Conservation (phyloP, 129 eudicot genomes). For the Rutidosis leptorrhynchoides region DNA sequence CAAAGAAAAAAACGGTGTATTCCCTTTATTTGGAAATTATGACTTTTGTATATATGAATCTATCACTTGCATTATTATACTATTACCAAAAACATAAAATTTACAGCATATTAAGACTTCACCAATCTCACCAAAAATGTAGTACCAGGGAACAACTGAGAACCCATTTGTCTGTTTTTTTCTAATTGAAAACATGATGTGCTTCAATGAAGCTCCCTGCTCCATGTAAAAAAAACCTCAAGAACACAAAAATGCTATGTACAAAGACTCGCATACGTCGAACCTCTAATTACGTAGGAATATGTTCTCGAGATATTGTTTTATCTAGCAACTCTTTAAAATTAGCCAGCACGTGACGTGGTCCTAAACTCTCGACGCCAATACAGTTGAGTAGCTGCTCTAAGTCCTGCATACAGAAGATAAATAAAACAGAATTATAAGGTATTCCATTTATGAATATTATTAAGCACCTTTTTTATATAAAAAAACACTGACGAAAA, state of each 20-base stretch:
- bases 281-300: conserved; percentile 45
- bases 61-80: neutral
- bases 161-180: neutral
- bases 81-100: no score
- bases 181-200: neutral
- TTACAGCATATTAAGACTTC: neutral
- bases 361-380: conserved; percentile 88
- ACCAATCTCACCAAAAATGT: neutral
- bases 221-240: conserved; percentile 28
- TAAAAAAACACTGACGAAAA: neutral
- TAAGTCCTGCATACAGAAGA: conserved; percentile 52
- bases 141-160: neutral
- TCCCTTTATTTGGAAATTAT: no score
- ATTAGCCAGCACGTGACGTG: conserved; percentile 85
- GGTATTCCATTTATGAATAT: neutral
- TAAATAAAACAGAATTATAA: neutral
- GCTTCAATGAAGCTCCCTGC: conserved; percentile 26
- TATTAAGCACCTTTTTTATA: neutral
- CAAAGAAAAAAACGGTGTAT: no score
- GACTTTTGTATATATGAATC: no score
- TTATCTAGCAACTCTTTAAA: conserved; percentile 68
- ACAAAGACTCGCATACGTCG: conserved; percentile 37
- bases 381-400: conserved; percentile 88
- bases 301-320: conserved; percentile 61
- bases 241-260: conserved; percentile 32